Evolutionary conservation across 2,329 filamentous ascomycete species (phyloP).

Genomic region (Aspergillus chevalieri): DNA sequence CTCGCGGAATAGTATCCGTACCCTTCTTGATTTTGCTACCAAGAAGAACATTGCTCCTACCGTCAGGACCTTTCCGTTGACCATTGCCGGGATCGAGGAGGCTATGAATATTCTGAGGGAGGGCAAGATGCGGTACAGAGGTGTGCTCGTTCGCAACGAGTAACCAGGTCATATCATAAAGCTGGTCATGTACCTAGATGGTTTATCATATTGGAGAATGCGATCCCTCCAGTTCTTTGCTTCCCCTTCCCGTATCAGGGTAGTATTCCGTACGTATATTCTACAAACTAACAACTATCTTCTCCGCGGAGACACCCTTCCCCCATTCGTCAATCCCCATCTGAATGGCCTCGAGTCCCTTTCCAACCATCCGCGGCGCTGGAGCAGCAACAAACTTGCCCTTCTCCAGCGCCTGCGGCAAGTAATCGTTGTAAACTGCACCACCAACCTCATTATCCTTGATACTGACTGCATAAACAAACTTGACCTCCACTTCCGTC

Average conservation of each 20-base stretch:
- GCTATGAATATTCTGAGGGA: slow-evolving; percentile 41
- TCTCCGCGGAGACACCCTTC: neutral
- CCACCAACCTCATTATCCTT: slow-evolving; percentile 17
- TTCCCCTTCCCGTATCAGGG: too few species aligned
- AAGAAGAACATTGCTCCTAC: slow-evolving; percentile 57
- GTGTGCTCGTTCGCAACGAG: slow-evolving; percentile 31
- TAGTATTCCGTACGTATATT: too few species aligned
- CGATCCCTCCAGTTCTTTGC: too few species aligned
- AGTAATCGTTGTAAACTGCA: slow-evolving; percentile 26
- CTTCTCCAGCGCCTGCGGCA: slow-evolving; percentile 24
- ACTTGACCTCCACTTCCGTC: neutral
- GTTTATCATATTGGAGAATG: too few species aligned
- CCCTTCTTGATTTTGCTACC: slow-evolving; percentile 59
- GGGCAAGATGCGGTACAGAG: slow-evolving; percentile 44
- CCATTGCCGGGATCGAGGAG: slow-evolving; percentile 42
- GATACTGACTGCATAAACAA: neutral
- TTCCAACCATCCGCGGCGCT: slow-evolving; percentile 26
- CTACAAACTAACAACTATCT: neutral
- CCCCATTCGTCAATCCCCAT: neutral
- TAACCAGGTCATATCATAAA: neutral
- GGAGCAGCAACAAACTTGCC: slow-evolving; percentile 27
- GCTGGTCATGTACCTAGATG: neutral
- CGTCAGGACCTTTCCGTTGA: slow-evolving; percentile 58
- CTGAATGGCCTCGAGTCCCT: neutral
- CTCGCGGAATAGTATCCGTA: slow-evolving; percentile 55